Percentiles rank a stretch among this genome's conserved stretches.
Conservation (phyloP, 352 stramenopile species). For the Pythium guiyangense region DNA sequence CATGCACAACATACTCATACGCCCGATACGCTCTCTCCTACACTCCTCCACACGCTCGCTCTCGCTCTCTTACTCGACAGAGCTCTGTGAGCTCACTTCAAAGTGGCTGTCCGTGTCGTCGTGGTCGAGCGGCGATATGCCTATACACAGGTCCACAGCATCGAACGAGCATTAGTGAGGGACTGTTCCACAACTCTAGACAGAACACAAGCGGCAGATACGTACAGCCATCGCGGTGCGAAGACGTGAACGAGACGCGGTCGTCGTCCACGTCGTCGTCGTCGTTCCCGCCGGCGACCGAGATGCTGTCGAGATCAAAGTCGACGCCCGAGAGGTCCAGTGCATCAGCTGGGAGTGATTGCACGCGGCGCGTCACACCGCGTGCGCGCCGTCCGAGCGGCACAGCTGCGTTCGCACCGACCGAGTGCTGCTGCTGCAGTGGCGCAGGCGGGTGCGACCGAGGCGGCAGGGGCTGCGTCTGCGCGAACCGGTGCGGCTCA, state of each 20-base stretch:
- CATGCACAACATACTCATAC: no score
- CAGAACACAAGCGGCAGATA: slow-evolving; percentile 9
- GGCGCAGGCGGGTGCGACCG: slow-evolving; percentile 6
- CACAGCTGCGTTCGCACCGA: background rate
- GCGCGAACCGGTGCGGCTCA: slow-evolving; percentile 11
- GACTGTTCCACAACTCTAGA: background rate
- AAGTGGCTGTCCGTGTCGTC: slow-evolving; percentile 79
- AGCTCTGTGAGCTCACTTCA: slow-evolving; percentile 81
- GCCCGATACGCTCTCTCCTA: background rate
- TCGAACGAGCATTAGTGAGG: no score
- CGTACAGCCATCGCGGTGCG: slow-evolving; percentile 67
- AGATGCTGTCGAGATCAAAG: slow-evolving; percentile 86
- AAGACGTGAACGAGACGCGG: slow-evolving; percentile 68
- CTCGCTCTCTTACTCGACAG: slow-evolving; percentile 25
- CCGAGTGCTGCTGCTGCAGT: background rate
- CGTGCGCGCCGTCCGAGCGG: slow-evolving; percentile 13
- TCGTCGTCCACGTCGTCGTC: slow-evolving; percentile 34
- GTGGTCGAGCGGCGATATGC: slow-evolving; percentile 70
- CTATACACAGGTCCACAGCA: slow-evolving; percentile 18
- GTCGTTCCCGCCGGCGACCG: slow-evolving; percentile 45
- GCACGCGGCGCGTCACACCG: slow-evolving; percentile 35
- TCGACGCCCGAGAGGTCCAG: slow-evolving; percentile 50
- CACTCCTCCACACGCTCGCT: background rate
- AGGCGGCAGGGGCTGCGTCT: slow-evolving; percentile 23
- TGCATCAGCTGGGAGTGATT: slow-evolving; percentile 54